Evolutionary conservation across 164 flowering plant genomes (phyloP), one percentile per base, ranked within the genome.

Genomic region (Nelumbo lutea): DNA sequence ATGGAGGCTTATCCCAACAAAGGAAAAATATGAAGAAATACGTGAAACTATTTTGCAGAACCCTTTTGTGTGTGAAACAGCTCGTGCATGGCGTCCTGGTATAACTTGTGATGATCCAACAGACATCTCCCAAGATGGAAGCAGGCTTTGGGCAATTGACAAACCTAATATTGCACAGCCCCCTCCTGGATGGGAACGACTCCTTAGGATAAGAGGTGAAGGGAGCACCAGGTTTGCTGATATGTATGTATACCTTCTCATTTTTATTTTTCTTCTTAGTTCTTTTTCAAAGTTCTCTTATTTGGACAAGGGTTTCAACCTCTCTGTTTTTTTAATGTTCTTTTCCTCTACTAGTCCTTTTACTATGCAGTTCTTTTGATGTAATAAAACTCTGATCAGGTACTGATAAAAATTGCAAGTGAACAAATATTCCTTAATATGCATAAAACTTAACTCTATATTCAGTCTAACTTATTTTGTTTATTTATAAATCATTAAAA

Each of bases 151-250:
- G 98, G 98, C 97, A 3, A 92, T 95, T 75, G 97, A 95, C 69
- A 88, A 85, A 68, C 97, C 98, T 53, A 88, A 82, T 62, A 92
- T 95, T 62, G 80, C 97, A 53, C 97, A 82, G 79, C 87, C 98
- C 43, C 99, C 99, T 70, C 83, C 84, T 60, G 97, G 96, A 0
- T 95, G 99, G 97, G 81, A 95, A 71, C 81, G 99, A 27, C 71
- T 83, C 53, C 74, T 95, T 50, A 72, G 88, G 64, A 86, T 95
- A 39, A 87, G 99, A 71, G 88, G 87, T 55, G 89, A 87, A 85
- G 99, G 99, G 70, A 77, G 97, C 86, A 80, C 85, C 62, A 95
- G 77, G 63, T 92, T 92, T 77, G 97, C 99, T 14, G 99, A 95
- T 65, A 87, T 92, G 97, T 95, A 89, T 59, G 97, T 83, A 43